Conservation (phyloP, 2,329 filamentous ascomycete species). For the Paracorniculantispora psalliotae region DNA sequence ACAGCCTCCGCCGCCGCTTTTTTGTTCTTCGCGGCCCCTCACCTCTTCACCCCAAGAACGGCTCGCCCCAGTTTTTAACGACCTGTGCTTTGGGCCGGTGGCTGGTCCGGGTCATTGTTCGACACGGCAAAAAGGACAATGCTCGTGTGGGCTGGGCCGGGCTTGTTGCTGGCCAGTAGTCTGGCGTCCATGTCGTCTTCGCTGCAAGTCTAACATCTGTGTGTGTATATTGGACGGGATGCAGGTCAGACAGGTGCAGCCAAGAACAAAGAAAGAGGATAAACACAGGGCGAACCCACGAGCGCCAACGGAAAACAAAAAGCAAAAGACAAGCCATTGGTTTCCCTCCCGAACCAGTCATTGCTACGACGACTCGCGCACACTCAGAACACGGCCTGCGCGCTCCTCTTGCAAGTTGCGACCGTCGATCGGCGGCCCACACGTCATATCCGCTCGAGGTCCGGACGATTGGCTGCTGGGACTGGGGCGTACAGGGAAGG, state of each 20-base stretch:
- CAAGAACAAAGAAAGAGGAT: no score
- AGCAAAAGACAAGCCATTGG: no score
- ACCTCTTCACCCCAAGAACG: background rate
- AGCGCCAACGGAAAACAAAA: no score
- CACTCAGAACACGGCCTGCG: no score
- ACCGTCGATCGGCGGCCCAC: slow-evolving; percentile 6
- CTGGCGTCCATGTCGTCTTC: background rate
- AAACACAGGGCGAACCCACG: no score
- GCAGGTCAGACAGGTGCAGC: no score
- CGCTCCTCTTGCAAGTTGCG: background rate
- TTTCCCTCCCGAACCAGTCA: background rate
- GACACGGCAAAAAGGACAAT: background rate
- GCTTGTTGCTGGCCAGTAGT: background rate
- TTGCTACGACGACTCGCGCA: background rate
- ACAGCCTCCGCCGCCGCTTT: background rate
- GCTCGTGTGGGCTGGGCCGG: background rate
- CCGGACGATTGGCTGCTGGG: background rate
- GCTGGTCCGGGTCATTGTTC: background rate
- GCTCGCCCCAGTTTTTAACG: slow-evolving; percentile 6
- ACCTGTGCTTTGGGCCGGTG: background rate
- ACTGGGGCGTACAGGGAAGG: background rate
- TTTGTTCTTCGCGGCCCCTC: background rate
- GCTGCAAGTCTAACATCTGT: background rate
- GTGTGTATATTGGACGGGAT: background rate
- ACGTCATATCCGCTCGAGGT: slow-evolving; percentile 6